Conservation (phyloP, 2,329 filamentous ascomycete genomes). For the Ceratocystis cubensis region DNA sequence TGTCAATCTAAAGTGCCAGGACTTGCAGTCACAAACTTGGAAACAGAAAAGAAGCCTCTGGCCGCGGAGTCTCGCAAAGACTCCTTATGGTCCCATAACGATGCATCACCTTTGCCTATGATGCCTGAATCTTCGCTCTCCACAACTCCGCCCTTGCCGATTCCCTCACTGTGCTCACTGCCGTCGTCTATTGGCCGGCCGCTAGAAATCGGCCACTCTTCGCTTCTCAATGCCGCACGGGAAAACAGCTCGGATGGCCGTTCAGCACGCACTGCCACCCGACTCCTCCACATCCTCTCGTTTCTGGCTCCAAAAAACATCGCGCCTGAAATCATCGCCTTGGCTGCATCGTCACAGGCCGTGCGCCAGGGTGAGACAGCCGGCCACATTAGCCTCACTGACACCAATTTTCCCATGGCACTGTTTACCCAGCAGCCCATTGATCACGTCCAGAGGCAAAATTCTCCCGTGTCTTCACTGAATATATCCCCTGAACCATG, state of each 20-base stretch:
- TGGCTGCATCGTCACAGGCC: not conserved
- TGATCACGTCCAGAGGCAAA: not conserved
- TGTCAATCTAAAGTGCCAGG: not conserved
- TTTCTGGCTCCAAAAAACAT: not conserved
- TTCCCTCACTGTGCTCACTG: not conserved
- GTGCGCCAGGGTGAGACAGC: not conserved
- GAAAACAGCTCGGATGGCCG: not conserved
- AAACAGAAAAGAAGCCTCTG: not conserved
- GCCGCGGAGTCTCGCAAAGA: not conserved
- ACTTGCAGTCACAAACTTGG: not conserved
- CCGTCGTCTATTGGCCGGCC: not conserved
- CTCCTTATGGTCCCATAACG: not conserved
- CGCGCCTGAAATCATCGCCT: not conserved
- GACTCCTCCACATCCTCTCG: not conserved
- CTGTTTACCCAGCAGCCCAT: not conserved
- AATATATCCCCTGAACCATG: not conserved
- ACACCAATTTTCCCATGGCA: not conserved
- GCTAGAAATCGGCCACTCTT: not conserved
- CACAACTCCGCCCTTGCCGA: not conserved
- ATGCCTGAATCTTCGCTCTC: not conserved
- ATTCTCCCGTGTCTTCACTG: not conserved
- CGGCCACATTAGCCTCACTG: not conserved
- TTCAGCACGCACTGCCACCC: not conserved
- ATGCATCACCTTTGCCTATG: not conserved
- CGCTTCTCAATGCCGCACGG: slow-evolving; percentile 2